These are phyloP conservation scores for Raffaelea deltoideospora DNA, from an alignment of 2,329 filamentous ascomycete species.

Conservation along the genomic window DNA sequence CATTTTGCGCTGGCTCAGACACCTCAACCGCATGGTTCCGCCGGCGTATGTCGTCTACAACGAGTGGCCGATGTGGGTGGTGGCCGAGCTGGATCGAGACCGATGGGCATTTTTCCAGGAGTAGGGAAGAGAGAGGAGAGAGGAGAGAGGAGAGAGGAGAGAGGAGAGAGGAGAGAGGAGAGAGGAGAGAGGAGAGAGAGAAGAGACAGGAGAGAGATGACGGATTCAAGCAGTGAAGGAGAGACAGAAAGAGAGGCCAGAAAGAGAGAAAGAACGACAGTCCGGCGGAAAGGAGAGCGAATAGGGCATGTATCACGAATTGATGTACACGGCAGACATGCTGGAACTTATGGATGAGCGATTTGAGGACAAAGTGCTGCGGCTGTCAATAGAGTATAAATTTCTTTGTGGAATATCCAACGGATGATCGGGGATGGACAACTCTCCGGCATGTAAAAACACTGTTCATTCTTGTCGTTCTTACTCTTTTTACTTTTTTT, in stretches of 20 bases:
- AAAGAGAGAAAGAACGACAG: background rate
- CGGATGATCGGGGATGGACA: no score
- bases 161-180: background rate
- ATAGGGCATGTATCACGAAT: no score
- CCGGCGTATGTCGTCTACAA: constrained; percentile 30
- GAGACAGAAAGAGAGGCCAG: background rate
- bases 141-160: background rate
- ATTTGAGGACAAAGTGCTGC: no score
- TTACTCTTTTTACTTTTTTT: no score
- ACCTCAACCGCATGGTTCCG: constrained; percentile 32
- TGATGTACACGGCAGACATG: no score
- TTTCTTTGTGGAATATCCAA: no score
- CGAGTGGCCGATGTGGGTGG: constrained; percentile 39
- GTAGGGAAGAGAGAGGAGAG: background rate
- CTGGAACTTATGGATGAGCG: no score
- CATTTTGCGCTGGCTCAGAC: constrained; percentile 32
- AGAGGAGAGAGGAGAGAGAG: background rate
- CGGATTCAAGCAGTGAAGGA: no score
- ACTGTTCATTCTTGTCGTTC: no score
- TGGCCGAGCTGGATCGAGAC: constrained; percentile 30
- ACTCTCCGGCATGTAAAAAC: no score
- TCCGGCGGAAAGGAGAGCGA: no score
- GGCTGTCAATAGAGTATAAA: no score
- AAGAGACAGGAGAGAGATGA: background rate
- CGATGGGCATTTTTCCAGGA: constrained; percentile 27